Base-by-base conservation (phyloP, 495 filamentous ascomycete species). In the Acidomyces sp. region DNA sequence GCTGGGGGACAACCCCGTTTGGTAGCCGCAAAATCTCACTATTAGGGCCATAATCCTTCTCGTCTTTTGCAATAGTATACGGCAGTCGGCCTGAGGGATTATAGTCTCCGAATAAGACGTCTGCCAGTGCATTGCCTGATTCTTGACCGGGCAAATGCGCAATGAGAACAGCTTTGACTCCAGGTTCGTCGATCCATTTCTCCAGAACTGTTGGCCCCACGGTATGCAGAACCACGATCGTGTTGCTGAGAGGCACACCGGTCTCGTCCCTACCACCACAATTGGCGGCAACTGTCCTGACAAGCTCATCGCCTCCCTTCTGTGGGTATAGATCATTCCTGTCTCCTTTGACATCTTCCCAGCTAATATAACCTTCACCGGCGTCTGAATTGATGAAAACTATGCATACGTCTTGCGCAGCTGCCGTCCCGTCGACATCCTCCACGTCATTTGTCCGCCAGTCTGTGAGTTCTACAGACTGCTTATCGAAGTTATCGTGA, bases 101-200 rank as follows among this genome's bases (percentile, higher is more conserved):
- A 16, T 79, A 67, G 9, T 78, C 75, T 11, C 88, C 90, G 28
- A 94, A 85, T 3, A 95, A 64, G 12, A 97, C 70, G 54, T 94
- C 85, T 1, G 72, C 69, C 6, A 97, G 61, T 1, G 87, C 81
- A 36, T 86, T 82, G 6, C 90, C 90, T 28, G 81, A 86, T 56
- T 94, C 87, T 59, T 95, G 74, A 4, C 87, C 85, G 0, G 90
- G 90, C 0, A 97, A 70, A 51, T 94, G 82, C 13, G 84, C 90
- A 37, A 93, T 70, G 6, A 97, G 49, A 1, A 95, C 76, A 0
- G 78, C 86, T 46, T 88, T 83, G 32, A 97, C 68, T 28, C 71
- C 72, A 2, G 83, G 78, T 0, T 80, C 57, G 34, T 93, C 75
- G 46, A 90, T 78, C 82, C 84, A 97, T 18, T 71, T 61, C 48